Conservation (phyloP, 177 flowering plant species). For the Vitis hybrid region DNA sequence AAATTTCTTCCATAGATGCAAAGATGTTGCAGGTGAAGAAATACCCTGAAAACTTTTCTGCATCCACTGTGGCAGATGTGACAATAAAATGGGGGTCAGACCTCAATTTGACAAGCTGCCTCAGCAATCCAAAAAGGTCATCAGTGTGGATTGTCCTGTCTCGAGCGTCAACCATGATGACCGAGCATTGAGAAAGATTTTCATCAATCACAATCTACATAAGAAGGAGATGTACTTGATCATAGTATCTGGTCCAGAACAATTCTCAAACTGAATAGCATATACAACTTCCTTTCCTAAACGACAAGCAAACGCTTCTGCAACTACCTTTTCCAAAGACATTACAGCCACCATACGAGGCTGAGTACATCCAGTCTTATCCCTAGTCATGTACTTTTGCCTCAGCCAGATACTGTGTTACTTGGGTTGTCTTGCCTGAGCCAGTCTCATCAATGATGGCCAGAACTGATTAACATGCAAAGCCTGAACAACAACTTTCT, state of each 20-base stretch:
- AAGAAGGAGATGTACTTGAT: neutral
- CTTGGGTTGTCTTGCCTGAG: neutral
- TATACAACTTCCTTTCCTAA: neutral
- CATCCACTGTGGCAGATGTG: constrained; percentile 61
- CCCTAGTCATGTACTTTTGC: neutral
- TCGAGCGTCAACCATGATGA: constrained; percentile 73
- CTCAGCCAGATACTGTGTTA: neutral
- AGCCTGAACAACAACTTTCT: neutral
- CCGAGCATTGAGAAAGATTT: constrained; percentile 59
- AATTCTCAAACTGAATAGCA: neutral
- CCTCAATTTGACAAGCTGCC: constrained; percentile 47
- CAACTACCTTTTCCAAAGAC: neutral
- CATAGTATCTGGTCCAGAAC: neutral
- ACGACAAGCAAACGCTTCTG: neutral
- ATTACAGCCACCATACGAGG: neutral
- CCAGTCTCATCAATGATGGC: neutral
- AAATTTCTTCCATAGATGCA: constrained; percentile 69
- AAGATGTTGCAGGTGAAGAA: constrained; percentile 50
- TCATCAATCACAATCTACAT: constrained; percentile 54
- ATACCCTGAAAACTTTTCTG: constrained; percentile 68
- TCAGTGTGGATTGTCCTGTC: constrained; percentile 74
- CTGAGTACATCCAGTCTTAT: neutral
- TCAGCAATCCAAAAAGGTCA: constrained; percentile 62
- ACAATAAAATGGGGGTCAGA: constrained; percentile 23
- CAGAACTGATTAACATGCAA: neutral